These are phyloP conservation scores for Exophiala aquamarina DNA, from an alignment of 2,329 filamentous ascomycete genomes.

Conservation along the genomic window DNA sequence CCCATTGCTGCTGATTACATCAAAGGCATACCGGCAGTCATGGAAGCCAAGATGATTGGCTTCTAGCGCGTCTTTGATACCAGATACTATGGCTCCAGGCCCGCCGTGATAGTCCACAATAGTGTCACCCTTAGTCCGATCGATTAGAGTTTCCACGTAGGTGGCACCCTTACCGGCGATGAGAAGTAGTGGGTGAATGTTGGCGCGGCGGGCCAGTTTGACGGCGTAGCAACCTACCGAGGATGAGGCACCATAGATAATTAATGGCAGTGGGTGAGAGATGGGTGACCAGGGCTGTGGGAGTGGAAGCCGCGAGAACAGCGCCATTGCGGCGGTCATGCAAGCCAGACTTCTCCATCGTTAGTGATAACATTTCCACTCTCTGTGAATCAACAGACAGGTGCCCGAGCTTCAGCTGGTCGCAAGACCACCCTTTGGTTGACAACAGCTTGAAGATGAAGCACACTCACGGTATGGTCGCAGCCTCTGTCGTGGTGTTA, in stretches of 20 bases:
- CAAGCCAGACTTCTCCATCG: slow-evolving; percentile 2
- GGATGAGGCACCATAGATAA: slow-evolving; percentile 57
- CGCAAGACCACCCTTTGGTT: too few species aligned
- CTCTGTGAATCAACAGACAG: too few species aligned
- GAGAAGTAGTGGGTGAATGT: slow-evolving; percentile 63
- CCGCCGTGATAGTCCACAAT: slow-evolving; percentile 58
- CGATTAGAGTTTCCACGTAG: slow-evolving; percentile 55
- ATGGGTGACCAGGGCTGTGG: slow-evolving; percentile 15
- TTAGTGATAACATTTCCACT: too few species aligned
- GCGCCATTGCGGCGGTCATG: slow-evolving; percentile 19
- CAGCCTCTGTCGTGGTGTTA: slow-evolving; percentile 30
- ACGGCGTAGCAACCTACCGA: slow-evolving; percentile 61
- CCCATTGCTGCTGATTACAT: slow-evolving; percentile 56
- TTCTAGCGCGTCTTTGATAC: slow-evolving; percentile 44
- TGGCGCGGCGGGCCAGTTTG: slow-evolving; percentile 54
- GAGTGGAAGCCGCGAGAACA: slow-evolving; percentile 14
- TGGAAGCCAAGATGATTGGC: slow-evolving; percentile 45
- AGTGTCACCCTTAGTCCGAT: slow-evolving; percentile 54
- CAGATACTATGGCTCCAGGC: slow-evolving; percentile 45
- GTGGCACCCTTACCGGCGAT: slow-evolving; percentile 54
- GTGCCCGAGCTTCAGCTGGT: too few species aligned
- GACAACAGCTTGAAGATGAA: too few species aligned
- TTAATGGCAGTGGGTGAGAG: slow-evolving; percentile 23
- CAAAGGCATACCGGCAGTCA: slow-evolving; percentile 53
- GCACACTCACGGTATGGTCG: slow-evolving; percentile 11